Evolutionary conservation across 805 yeast genomes (phyloP).

Genomic region (Candida morakotiae): DNA sequence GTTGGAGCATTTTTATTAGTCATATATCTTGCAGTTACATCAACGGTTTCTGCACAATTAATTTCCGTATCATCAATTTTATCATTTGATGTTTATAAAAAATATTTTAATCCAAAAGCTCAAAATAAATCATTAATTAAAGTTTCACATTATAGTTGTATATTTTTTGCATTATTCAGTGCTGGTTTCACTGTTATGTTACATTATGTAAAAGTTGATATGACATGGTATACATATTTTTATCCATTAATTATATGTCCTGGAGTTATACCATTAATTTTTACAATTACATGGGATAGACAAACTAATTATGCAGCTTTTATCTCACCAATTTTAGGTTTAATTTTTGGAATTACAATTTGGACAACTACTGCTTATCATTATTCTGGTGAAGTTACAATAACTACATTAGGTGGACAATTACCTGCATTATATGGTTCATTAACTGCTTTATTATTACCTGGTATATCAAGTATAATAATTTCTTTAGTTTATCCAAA

Average conservation of each 20-base stretch:
- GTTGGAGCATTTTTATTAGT: constrained; percentile 29
- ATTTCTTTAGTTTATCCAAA: constrained; percentile 24
- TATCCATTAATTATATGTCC: constrained; percentile 34
- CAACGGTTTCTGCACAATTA: constrained; percentile 39
- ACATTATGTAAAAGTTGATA: constrained; percentile 24
- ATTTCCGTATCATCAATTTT: constrained; percentile 37
- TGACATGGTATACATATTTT: constrained; percentile 31
- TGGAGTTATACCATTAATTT: constrained; percentile 33
- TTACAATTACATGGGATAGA: constrained; percentile 30
- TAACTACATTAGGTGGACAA: constrained; percentile 24
- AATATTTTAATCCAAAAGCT: constrained; percentile 40
- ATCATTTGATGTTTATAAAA: constrained; percentile 45
- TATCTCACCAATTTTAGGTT: constrained; percentile 28
- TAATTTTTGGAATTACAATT: constrained; percentile 22
- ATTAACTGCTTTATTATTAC: constrained; percentile 28
- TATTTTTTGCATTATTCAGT: constrained; percentile 31
- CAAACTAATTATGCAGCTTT: constrained; percentile 26
- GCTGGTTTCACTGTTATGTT: constrained; percentile 37
- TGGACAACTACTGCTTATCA: constrained; percentile 29
- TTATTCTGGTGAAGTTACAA: constrained; percentile 22
- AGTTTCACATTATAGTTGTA: constrained; percentile 41
- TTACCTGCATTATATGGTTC: constrained; percentile 33
- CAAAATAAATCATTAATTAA: constrained; percentile 37
- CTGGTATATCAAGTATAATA: constrained; percentile 23
- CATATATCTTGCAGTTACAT: constrained; percentile 37